Evolutionary conservation across 1,284 basidiomycete genomes (phyloP), one percentile per base, ranked within the genome.

Genomic region (Ceratobasidium sp.): DNA sequence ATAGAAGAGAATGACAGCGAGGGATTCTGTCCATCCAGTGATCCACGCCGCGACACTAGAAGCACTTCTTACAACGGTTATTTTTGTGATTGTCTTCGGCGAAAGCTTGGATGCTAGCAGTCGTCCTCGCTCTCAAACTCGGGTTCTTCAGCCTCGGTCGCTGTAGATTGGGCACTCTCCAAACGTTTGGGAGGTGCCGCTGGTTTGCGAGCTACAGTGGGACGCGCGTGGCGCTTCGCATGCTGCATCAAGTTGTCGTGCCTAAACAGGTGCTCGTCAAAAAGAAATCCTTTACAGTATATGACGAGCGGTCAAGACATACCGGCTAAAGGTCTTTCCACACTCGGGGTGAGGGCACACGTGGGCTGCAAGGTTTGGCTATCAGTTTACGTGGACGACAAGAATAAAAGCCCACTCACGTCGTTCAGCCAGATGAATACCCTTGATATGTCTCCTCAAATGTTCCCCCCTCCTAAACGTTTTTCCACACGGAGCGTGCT

Each of bases 41-140:
- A 66, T 49, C 64, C 59, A 62, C 59, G 59, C 59, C 59, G 59
- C n/a, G 49, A 66, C 31, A 66, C 48, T 19, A 7, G 46, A 51
- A 58, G 63, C 63, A 65, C 63, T 54, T 66, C 64, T 66, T 62
- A 62, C 59, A 62, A 41, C 16, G 5, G 39, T 41, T 46, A 5
- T 62, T 43, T 43, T 43, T 43, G 11, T 22, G 54, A 34, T 58
- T 58, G 27, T 14, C 5, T 27, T 19, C n/a, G 24, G 3, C n/a
- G n/a, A 29, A 19, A 13, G 29, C n/a, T 22, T 48, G n/a, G 62
- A 49, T 51, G 88, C 85, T 99, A 99, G 88, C 99, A 99, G 86
- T 99, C 98, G 82, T 98, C 98, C 83, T 99, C 98, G 65, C 98
- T 98, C 83, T 98, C 95, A 16, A 98, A 92, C 81, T 99, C 99